Percentiles rank a stretch among this genome's conserved stretches.
Conservation (phyloP, 208 protist species). For the Leishmania braziliensis region DNA sequence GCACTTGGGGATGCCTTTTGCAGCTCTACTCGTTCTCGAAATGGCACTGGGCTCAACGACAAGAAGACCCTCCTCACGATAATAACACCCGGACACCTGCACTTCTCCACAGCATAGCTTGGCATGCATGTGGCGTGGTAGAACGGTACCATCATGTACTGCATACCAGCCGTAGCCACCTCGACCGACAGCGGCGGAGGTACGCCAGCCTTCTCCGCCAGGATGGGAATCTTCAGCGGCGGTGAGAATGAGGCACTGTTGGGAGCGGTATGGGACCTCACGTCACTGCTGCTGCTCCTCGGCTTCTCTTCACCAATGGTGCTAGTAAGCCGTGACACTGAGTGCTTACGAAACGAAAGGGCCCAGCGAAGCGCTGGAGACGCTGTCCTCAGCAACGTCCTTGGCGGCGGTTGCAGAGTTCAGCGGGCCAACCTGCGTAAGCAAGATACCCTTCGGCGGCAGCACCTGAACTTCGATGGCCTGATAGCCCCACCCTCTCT, state of each 20-base stretch:
- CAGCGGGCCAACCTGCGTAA: neutral
- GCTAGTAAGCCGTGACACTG: too few species aligned
- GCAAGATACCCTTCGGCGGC: neutral
- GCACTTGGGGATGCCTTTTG: neutral
- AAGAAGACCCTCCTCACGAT: neutral
- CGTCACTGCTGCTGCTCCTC: neutral
- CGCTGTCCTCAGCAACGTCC: too few species aligned
- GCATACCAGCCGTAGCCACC: conserved; percentile 13
- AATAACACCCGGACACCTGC: neutral
- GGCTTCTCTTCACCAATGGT: neutral
- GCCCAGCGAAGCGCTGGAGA: neutral
- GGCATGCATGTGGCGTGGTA: neutral
- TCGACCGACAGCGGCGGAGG: conserved; percentile 21
- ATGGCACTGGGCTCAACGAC: neutral
- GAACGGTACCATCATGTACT: neutral
- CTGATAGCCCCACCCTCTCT: conserved; percentile 32
- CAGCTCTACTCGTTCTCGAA: neutral
- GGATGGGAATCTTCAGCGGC: conserved; percentile 6
- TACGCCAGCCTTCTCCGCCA: neutral
- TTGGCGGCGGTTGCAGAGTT: neutral
- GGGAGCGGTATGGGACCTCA: neutral
- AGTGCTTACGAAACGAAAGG: neutral
- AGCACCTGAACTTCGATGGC: conserved; percentile 15
- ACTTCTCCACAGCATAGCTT: neutral
- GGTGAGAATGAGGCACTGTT: neutral